Conservation (phyloP, 2,329 filamentous ascomycete species). For the Sodiomyces alkalinus region DNA sequence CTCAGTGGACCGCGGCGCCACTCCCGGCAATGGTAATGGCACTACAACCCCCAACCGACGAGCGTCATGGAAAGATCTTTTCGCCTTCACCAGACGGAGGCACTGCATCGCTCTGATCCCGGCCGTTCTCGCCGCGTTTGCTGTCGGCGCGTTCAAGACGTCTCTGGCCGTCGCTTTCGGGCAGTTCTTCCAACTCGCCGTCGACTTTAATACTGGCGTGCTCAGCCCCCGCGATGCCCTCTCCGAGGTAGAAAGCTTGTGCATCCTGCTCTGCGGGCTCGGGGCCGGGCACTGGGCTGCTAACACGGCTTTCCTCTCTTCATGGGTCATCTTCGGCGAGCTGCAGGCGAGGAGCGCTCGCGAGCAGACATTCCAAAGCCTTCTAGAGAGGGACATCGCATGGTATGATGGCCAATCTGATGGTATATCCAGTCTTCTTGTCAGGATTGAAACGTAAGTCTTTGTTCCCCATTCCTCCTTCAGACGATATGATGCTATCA, state of each 20-base stretch:
- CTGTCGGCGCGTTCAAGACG: constrained; percentile 49
- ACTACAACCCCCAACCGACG: not conserved
- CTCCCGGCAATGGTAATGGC: too few relatives aligned
- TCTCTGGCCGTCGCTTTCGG: constrained; percentile 57
- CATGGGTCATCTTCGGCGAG: constrained; percentile 71
- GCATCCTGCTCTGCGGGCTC: constrained; percentile 45
- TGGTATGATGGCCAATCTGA: constrained; percentile 70
- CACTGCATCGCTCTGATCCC: constrained; percentile 39
- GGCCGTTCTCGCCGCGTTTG: constrained; percentile 39
- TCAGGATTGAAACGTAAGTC: constrained; percentile 57
- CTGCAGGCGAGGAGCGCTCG: constrained; percentile 56
- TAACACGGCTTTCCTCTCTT: constrained; percentile 48
- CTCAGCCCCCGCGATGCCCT: constrained; percentile 36
- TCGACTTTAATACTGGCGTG: constrained; percentile 44
- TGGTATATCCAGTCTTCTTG: constrained; percentile 57
- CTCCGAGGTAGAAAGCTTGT: constrained; percentile 40
- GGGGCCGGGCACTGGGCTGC: constrained; percentile 52
- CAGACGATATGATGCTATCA: too few relatives aligned
- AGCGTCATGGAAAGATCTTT: constrained; percentile 35
- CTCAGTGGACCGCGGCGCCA: too few relatives aligned
- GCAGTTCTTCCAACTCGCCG: constrained; percentile 56
- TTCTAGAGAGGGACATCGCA: constrained; percentile 58
- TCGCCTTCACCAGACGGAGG: constrained; percentile 52
- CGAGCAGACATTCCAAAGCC: constrained; percentile 45
- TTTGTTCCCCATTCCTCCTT: not conserved